Conservation (phyloP, 2,329 filamentous ascomycete genomes). For the Dendrostoma leiphaemia region DNA sequence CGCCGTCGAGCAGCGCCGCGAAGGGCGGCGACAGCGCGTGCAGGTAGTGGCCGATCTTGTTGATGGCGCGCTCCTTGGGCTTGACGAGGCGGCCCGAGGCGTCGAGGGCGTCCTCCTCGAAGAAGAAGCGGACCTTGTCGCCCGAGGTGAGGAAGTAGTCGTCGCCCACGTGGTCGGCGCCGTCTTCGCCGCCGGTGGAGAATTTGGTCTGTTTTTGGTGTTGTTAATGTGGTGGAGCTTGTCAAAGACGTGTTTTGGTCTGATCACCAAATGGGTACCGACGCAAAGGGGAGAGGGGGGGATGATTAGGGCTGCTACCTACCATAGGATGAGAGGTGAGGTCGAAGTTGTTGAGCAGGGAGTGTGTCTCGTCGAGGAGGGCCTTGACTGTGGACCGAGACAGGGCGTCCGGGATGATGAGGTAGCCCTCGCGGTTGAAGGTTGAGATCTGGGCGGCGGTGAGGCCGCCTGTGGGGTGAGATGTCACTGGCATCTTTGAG, state of each 20-base stretch:
- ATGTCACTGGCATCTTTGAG: constrained; percentile 1
- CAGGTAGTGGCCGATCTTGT: constrained; percentile 81
- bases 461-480: constrained; percentile 50
- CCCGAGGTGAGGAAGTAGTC: constrained; percentile 89
- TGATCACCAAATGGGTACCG: too few relatives aligned
- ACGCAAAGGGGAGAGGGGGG: too few relatives aligned
- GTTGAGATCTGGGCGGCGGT: constrained; percentile 66
- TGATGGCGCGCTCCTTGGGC: constrained; percentile 82
- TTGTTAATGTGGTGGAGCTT: too few relatives aligned
- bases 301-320: too few relatives aligned
- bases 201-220: too few relatives aligned
- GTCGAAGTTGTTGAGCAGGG: constrained; percentile 71
- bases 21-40: constrained; percentile 70
- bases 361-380: constrained; percentile 72
- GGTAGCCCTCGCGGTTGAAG: constrained; percentile 84
- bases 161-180: constrained; percentile 78
- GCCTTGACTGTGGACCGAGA: constrained; percentile 60
- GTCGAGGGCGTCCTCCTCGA: constrained; percentile 90
- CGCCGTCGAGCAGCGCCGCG: constrained; percentile 52
- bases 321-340: constrained; percentile 85
- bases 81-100: constrained; percentile 63
- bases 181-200: constrained; percentile 72
- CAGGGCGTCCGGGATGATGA: constrained; percentile 79
- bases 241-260: too few relatives aligned
- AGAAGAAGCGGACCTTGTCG: constrained; percentile 94